Conservation (phyloP, 352 stramenopile genomes). For the Phytopythium chamaehyphon region DNA sequence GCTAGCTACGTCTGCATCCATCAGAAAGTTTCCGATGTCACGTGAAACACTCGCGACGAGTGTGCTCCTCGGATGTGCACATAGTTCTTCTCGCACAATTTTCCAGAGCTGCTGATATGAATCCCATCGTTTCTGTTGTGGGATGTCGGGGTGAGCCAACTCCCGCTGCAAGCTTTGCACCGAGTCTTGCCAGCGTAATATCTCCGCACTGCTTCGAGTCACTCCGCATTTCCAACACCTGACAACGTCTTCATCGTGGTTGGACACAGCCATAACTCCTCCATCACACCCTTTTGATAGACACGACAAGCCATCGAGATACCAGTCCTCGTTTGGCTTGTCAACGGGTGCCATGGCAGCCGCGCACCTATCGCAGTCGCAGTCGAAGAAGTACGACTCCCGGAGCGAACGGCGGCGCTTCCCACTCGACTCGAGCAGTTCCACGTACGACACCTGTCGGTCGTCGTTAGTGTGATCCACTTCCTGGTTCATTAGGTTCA, state of each 20-base stretch:
- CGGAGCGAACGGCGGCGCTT: slow-evolving; percentile 28
- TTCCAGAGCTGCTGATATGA: slow-evolving; percentile 21
- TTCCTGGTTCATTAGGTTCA: background rate
- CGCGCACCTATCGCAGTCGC: slow-evolving; percentile 27
- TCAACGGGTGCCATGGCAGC: too few relatives aligned
- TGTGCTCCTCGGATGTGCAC: slow-evolving; percentile 27
- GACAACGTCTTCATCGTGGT: background rate
- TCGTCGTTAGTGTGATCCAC: background rate
- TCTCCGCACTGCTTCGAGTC: slow-evolving; percentile 4
- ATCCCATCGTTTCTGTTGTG: slow-evolving; percentile 20
- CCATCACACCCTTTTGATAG: slow-evolving; percentile 10
- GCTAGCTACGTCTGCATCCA: slow-evolving; percentile 6
- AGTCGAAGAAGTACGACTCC: slow-evolving; percentile 72
- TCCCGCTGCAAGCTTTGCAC: slow-evolving; percentile 10
- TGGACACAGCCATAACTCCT: slow-evolving; percentile 12
- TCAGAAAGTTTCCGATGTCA: slow-evolving; percentile 38
- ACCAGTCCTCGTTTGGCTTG: slow-evolving; percentile 42
- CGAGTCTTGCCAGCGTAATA: slow-evolving; percentile 7
- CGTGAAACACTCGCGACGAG: slow-evolving; percentile 24
- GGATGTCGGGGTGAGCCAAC: background rate
- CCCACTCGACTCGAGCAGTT: slow-evolving; percentile 50
- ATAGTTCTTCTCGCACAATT: slow-evolving; percentile 12
- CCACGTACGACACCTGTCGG: slow-evolving; percentile 55
- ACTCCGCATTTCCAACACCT: slow-evolving; percentile 21
- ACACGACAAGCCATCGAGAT: slow-evolving; percentile 34